Base-by-base conservation (phyloP, 441 rosid species). In the Adansonia rubrostipa region DNA sequence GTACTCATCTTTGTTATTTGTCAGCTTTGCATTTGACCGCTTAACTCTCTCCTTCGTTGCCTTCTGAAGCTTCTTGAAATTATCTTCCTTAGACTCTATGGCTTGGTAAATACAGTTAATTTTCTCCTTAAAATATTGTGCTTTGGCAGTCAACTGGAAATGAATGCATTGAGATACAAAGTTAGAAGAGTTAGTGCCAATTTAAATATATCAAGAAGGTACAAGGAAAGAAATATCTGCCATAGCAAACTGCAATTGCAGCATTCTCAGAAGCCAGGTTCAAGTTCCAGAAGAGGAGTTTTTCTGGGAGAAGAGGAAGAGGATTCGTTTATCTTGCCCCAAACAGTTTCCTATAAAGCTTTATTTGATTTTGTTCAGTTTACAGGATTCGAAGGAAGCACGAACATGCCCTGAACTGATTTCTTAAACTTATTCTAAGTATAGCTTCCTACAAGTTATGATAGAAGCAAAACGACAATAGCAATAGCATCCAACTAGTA, bases 51-150 rank as follows among this genome's bases (percentile, higher is more conserved):
- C 86, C 17, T 86, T 84, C 67, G 85, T 84, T 73, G 81, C 86
- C 78, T 82, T 91, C 77, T 87, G 92, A 36, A 81, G 82, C 78
- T 82, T 85, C 89, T 92, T 93, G 44, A 92, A 89, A 40, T 84
- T 72, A 56, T 88, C 93, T 82, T 92, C 94, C 79, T 85, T 88
- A 1, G 76, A 82, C 42, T 83, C 51, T 57, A 84, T 83, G 20
- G 82, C 86, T 73, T 84, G 81, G 58, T 67, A 89, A 36, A 92
- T 85, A 9, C 78, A 0, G 6, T 67, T 81, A 42, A 90, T 85
- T 74, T 88, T 89, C 4, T 92, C 93, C 82, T 87, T 88, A 83
- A 87, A 90, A 79, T 89, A 85, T 76, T 86, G 82, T 66, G 89
- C 92, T 86, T 84, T 93, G 73, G 74, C 86, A 67, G 87, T 88